phyloP scores from a whole-genome alignment of 2,329 filamentous ascomycete genomes.

The Neoascochyta sp. region DNA sequence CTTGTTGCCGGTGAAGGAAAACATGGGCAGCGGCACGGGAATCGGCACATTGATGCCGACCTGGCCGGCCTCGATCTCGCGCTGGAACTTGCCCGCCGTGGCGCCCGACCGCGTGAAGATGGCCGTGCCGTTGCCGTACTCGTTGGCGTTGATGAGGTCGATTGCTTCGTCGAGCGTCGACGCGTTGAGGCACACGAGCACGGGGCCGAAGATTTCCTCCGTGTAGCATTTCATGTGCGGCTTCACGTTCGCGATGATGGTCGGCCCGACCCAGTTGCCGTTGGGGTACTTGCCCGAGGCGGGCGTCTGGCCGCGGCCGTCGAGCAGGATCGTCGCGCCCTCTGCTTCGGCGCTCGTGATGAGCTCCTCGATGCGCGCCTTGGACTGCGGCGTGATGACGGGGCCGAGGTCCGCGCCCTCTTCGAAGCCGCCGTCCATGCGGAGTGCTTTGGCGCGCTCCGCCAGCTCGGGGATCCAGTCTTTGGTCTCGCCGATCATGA shows the following conservation, averaged over 20 bases:
- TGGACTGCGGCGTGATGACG: constrained; percentile 75
- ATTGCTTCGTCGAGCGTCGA: constrained; percentile 76
- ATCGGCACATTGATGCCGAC: constrained; percentile 84
- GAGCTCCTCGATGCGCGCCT: constrained; percentile 71
- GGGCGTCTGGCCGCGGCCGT: constrained; percentile 72
- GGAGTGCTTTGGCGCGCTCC: constrained; percentile 68
- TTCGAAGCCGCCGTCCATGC: constrained; percentile 78
- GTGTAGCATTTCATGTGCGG: constrained; percentile 78
- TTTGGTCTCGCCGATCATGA: constrained; percentile 81
- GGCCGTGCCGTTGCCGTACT: constrained; percentile 82
- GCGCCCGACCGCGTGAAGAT: constrained; percentile 79
- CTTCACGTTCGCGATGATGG: constrained; percentile 77
- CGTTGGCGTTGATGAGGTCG: constrained; percentile 76
- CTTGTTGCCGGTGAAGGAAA: constrained; percentile 68
- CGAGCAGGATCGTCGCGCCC: constrained; percentile 77
- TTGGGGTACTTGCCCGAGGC: constrained; percentile 70
- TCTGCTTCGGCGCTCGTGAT: constrained; percentile 75
- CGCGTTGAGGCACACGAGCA: constrained; percentile 76
- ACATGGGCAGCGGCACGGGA: constrained; percentile 60
- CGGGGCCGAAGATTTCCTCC: constrained; percentile 82
- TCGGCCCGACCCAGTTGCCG: constrained; percentile 78
- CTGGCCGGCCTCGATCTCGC: constrained; percentile 78
- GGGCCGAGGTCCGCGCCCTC: constrained; percentile 74
- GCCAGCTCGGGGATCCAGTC: constrained; percentile 77
- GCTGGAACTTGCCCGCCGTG: constrained; percentile 73